These are phyloP conservation scores for Sugiyamaella grinbergsii DNA, from an alignment of 1,139 yeast genomes.

Conservation along the genomic window DNA sequence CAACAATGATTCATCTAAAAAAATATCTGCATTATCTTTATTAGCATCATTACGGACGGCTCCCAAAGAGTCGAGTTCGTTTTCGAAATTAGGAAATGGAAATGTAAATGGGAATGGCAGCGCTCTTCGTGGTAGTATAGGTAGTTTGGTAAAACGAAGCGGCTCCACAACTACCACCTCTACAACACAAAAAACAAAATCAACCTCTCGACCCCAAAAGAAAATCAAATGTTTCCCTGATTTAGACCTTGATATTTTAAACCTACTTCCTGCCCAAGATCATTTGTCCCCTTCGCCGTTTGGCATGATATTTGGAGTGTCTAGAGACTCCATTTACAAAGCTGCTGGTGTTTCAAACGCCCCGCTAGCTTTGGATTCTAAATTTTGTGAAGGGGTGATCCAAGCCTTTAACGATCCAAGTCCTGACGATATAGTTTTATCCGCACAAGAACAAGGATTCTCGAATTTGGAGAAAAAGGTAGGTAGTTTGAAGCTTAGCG, in stretches of 20 bases:
- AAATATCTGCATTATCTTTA: conserved; percentile 8
- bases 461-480: conserved; percentile 20
- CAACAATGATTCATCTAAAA: not conserved
- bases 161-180: not conserved
- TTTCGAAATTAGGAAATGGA: not conserved
- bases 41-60: conserved; percentile 7
- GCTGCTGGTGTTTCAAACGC: conserved; percentile 47
- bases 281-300: conserved; percentile 15
- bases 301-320: conserved; percentile 21
- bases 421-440: conserved; percentile 74
- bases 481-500: conserved; percentile 10
- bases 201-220: conserved; percentile 7
- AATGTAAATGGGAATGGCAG: not conserved
- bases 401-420: conserved; percentile 68
- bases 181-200: conserved; percentile 23
- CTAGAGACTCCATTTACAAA: conserved; percentile 9
- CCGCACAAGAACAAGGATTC: conserved; percentile 54
- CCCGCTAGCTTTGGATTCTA: conserved; percentile 28
- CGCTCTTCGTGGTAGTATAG: not conserved
- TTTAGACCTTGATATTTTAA: conserved; percentile 29
- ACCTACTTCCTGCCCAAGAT: conserved; percentile 6
- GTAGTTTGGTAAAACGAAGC: not conserved
- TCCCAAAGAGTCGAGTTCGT: not conserved
- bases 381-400: conserved; percentile 41
- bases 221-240: conserved; percentile 27